These are phyloP conservation scores for Nannochloropsis gaditana DNA, from an alignment of 108 stramenopile genomes.

Conservation along the genomic window DNA sequence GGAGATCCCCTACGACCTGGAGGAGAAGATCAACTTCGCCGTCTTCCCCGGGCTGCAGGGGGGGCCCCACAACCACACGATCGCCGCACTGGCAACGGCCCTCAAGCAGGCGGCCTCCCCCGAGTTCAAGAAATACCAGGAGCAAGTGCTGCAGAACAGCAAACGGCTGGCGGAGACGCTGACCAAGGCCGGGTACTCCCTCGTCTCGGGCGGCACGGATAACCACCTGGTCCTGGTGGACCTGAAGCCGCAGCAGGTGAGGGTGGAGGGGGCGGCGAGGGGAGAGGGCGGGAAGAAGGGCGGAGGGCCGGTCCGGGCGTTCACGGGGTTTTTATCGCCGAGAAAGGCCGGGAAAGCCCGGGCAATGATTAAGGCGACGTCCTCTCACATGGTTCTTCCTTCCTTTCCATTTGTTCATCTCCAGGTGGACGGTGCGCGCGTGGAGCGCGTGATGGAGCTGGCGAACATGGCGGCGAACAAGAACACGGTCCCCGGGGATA, in stretches of 20 bases:
- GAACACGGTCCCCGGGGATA: constrained; percentile 93
- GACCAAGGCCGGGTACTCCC: constrained; percentile 68
- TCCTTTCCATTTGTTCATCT: not conserved
- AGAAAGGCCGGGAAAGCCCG: not conserved
- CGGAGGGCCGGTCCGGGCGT: no score
- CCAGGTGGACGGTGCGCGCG: constrained; percentile 68
- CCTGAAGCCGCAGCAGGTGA: constrained; percentile 49
- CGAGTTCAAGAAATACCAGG: constrained; percentile 90
- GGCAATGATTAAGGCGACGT: not conserved
- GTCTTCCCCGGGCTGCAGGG: constrained; percentile 99
- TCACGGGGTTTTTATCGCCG: not conserved
- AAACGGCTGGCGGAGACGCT: constrained; percentile 67
- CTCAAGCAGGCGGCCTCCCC: constrained; percentile 84
- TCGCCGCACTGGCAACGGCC: constrained; percentile 91
- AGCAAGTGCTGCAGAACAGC: constrained; percentile 45
- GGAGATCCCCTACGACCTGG: constrained; percentile 89
- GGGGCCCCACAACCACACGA: constrained; percentile 99
- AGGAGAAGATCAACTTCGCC: constrained; percentile 90
- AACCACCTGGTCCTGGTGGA: constrained; percentile 98
- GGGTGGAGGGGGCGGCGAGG: not conserved
- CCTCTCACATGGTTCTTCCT: not conserved
- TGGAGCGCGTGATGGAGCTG: constrained; percentile 91
- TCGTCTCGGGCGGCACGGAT: constrained; percentile 98
- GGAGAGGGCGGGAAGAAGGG: not conserved
- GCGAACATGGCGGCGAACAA: constrained; percentile 92